Evolutionary conservation across 768 basidiomycete species (phyloP), one percentile per base, ranked within the genome.

Genomic region (Leccinum broughii): DNA sequence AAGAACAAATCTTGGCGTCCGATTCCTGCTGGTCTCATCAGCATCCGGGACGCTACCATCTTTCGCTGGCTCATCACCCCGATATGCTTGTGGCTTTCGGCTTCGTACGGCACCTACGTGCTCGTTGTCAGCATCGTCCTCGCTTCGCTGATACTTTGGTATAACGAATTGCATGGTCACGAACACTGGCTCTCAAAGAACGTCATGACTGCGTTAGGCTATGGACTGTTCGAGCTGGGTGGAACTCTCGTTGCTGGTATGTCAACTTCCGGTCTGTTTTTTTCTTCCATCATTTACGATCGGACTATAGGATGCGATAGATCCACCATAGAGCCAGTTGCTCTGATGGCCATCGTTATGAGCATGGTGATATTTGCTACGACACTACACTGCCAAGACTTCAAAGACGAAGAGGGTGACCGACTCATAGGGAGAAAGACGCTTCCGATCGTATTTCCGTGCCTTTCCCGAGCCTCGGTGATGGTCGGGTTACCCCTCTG

Each of bases 1-100:
- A 66, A 58, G 60, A 83, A 83, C 60, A 80, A 81, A 59, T 70
- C 77, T 11, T 78, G 72, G 66, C 72, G 81, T 41, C 81, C 81
- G 2, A 70, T 83, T 41, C 81, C 81, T 1, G 70, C 81, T 8
- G 75, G 77, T 11, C 78, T 77, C 37, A 77, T 83, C 49, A 75
- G 72, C 48, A 35, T 78, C 24, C 65, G 46, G 14, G 65, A 78
- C 34, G 78, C 82, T 26, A 68, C 60, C 10, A 39, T 72, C 7
- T 65, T 81, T 4, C 78, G 78, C 7, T 76, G 78, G 75, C 14
- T 73, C 17, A 68, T 77, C 0, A 66, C 75, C 4, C 67, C 75
- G 0, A 60, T 68, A n/a, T 81, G 78, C 66, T 54, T 77, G 54
- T 56, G 67, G 41, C 59, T 74, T 26, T 81, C 80, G 2, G 72